Evolutionary conservation across 371 early-diverging fungal species (phyloP), one percentile per base, ranked within the genome.

Genomic region (Mucor irregularis): DNA sequence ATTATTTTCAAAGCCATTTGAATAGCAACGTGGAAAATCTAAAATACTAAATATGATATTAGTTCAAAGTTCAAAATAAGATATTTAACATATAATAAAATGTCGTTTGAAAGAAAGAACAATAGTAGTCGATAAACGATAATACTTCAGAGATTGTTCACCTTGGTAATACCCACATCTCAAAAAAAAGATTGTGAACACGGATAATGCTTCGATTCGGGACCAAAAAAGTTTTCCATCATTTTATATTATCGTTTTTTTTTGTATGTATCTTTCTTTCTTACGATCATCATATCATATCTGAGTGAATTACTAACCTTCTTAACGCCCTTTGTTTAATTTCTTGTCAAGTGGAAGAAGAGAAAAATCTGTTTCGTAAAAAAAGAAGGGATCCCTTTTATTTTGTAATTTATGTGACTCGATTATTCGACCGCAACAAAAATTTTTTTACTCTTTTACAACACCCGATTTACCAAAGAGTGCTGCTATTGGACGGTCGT

Each of bases 401-500:
- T 19, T 42, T 34, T 34, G n/a, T 14, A 24, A 24, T 22, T 9
- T 16, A 8, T 42, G 42, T 42, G 42, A 42, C 42, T 42, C 24
- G 10, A 24, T 24, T 42, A 42, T 42, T 42, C 13, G 24, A 7
- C 10, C 9, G 42, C 40, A 42, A 42, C 42, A 42, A 42, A 42
- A 42, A 42, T 24, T 19, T 16, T 24, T 10, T 40, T 40, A 22
- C n/a, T n/a, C n/a, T n/a, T 19, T 42, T 42, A 17, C 19, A 38
- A 38, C 19, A 4, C 24, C 42, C 24, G 42, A 19, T 24, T 42
- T 42, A 10, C 68, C 56, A 49, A 56, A 73, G 5, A 56, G 58
- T 1, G 69, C 61, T 13, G 66, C 63, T 34, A 73, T 56, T 35
- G 80, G 75, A 21, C 70, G 69, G 17, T 63, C 71, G 29, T 60